These are phyloP conservation scores for Gossypium lobatum DNA, from an alignment of 441 rosid species.

Conservation along the genomic window DNA sequence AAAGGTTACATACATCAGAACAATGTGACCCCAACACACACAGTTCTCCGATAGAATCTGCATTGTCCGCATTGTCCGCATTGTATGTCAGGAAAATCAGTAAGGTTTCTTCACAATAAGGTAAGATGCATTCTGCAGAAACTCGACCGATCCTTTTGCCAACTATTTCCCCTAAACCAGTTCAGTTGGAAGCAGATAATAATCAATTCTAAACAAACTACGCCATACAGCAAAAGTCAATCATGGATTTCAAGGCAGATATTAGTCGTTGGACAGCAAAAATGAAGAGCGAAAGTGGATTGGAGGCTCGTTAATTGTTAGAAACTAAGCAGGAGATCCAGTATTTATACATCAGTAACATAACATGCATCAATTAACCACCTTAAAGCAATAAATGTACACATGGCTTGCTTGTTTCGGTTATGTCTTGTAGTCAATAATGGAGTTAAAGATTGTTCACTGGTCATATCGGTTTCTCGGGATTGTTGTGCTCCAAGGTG, in stretches of 20 bases:
- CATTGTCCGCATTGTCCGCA: conserved; percentile 2
- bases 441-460: conserved; percentile 11
- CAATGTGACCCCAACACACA: neutral
- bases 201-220: conserved; percentile 9
- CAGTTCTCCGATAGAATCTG: neutral
- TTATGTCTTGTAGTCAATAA: conserved; percentile 15
- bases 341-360: conserved; percentile 21
- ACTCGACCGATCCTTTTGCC: neutral
- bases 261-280: conserved; percentile 7
- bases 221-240: conserved; percentile 9
- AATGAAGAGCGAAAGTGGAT: neutral
- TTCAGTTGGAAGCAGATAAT: conserved; percentile 12
- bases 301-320: conserved; percentile 20
- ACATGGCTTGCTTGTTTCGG: conserved; percentile 20
- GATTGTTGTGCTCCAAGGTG: conserved; percentile 21
- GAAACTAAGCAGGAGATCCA: conserved; percentile 29
- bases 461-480: conserved; percentile 19
- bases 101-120: neutral
- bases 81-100: neutral
- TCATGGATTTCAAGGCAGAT: conserved; percentile 16
- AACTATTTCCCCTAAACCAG: neutral
- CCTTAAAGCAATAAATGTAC: conserved; percentile 36
- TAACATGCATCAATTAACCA: conserved; percentile 23
- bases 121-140: neutral
- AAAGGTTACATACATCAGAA: neutral